Base-by-base conservation (phyloP, 169 alveolate species). In the Cryptosporidium bovis region DNA sequence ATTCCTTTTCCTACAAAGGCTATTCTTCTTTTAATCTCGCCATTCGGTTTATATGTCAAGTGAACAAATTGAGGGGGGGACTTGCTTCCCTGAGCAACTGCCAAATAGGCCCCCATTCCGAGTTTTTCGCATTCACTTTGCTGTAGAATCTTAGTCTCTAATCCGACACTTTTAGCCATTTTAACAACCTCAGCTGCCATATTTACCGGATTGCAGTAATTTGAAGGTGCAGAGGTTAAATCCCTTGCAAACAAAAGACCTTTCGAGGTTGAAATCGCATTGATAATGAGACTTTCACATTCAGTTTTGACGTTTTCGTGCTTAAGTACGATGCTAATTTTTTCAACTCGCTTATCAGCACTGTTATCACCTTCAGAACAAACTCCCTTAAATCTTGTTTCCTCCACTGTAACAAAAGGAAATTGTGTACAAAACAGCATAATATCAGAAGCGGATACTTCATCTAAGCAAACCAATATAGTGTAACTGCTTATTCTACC, bases 1-100 rank as follows among this genome's bases (percentile, higher is more conserved):
- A 96, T 91, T 20, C 99, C 99, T 91, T 97, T 97, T 12, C 99
- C 99, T 2, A 97, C 97, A 1, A 97, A 58, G 16, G 98, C 98
- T 34, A 94, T 44, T 83, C 84, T 95, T 51, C 67, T 66, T 34
- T 67, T 84, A 29, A 65, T 44, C 31, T 71, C 91, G 27, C 91
- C 92, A 8, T 91, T 82, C 16, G 92, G 90, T 53, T 65, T 83
- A 89, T 94, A 94, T 7, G 94, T 92, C 65, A 95, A 87, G 71
- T 95, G 98, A 33, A 95, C 91, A 71, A 95, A 94, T 83, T 66
- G 85, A 24, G 95, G 94, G 10, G 98, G 97, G 36, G 92, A 94
- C 65, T 90, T 83, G 68, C 97, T 92, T 18, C 98, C 98, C 87
- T 95, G 95, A 6, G 93, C 94, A 5, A 95, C 98, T 12, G 96